phyloP scores from a whole-genome alignment of 495 filamentous ascomycete species.

The Penicillium argentinense region DNA sequence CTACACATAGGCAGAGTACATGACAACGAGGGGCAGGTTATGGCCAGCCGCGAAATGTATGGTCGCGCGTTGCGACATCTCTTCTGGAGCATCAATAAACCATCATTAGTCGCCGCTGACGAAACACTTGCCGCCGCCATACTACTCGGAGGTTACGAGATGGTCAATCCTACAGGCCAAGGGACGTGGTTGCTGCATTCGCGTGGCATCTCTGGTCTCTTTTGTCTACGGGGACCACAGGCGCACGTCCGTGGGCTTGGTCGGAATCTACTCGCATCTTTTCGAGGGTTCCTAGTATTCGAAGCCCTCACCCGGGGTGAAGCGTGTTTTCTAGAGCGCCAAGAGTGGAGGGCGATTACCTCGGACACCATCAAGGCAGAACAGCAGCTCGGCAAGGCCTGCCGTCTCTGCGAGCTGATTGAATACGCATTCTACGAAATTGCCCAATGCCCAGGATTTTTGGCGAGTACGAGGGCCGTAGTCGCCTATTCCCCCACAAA shows the following conservation, averaged over 20 bases:
- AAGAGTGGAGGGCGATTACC: constrained; percentile 31
- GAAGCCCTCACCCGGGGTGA: constrained; percentile 26
- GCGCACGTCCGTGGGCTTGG: constrained; percentile 29
- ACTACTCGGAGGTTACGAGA: constrained; percentile 34
- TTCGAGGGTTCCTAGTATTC: constrained; percentile 31
- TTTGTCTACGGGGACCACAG: constrained; percentile 28
- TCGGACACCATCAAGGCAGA: constrained; percentile 16
- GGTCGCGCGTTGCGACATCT: constrained; percentile 14
- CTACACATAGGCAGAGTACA: constrained; percentile 20
- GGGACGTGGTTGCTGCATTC: constrained; percentile 38
- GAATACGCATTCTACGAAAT: constrained; percentile 29
- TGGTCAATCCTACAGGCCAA: constrained; percentile 24
- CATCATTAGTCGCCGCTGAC: constrained; percentile 18
- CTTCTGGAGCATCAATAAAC: constrained; percentile 9
- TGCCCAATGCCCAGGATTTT: constrained; percentile 24
- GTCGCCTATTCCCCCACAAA: background rate
- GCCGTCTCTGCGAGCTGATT: constrained; percentile 17
- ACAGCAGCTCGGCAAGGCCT: constrained; percentile 10
- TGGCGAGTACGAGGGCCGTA: constrained; percentile 15
- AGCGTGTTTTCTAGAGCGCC: constrained; percentile 28
- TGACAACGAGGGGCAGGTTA: constrained; percentile 12
- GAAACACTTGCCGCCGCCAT: constrained; percentile 24
- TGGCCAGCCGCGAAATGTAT: constrained; percentile 26
- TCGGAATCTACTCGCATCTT: constrained; percentile 27
- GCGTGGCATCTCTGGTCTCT: constrained; percentile 30